Evolutionary conservation across 129 eudicot species (phyloP).

Genomic region (Flaveria bidentis): DNA sequence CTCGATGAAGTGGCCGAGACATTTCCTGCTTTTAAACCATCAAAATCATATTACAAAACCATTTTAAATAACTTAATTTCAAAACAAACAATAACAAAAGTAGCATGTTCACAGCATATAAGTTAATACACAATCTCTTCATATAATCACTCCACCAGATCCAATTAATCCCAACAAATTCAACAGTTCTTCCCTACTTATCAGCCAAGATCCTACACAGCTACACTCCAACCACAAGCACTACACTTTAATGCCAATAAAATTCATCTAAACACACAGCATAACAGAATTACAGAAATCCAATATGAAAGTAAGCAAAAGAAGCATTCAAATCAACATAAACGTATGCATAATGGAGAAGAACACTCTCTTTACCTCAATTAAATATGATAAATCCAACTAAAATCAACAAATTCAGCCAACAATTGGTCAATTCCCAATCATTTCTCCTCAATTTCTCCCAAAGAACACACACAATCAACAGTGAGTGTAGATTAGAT

Average conservation of each 20-base stretch:
- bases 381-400: slow-evolving; percentile 10
- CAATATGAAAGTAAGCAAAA: background rate
- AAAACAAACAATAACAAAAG: background rate
- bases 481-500: slow-evolving; percentile 27
- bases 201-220: slow-evolving; percentile 10
- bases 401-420: slow-evolving; percentile 21
- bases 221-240: background rate
- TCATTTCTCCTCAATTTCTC: slow-evolving; percentile 5
- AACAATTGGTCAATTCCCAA: slow-evolving; percentile 13
- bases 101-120: background rate
- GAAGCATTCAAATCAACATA: background rate
- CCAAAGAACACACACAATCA: background rate
- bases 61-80: background rate
- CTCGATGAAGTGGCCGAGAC: slow-evolving; percentile 89
- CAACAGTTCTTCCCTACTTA: slow-evolving; percentile 4
- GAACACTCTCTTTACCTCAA: slow-evolving; percentile 26
- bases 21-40: slow-evolving; percentile 47
- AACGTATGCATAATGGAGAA: slow-evolving; percentile 1
- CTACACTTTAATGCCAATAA: background rate
- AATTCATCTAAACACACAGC: slow-evolving; percentile 11
- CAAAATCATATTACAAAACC: slow-evolving; percentile 1
- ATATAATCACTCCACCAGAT: slow-evolving; percentile 16
- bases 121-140: background rate
- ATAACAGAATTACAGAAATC: slow-evolving; percentile 9
- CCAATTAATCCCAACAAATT: slow-evolving; percentile 16